phyloP scores from a whole-genome alignment of 2,329 filamentous ascomycete species.

The Penicillium sp. region DNA sequence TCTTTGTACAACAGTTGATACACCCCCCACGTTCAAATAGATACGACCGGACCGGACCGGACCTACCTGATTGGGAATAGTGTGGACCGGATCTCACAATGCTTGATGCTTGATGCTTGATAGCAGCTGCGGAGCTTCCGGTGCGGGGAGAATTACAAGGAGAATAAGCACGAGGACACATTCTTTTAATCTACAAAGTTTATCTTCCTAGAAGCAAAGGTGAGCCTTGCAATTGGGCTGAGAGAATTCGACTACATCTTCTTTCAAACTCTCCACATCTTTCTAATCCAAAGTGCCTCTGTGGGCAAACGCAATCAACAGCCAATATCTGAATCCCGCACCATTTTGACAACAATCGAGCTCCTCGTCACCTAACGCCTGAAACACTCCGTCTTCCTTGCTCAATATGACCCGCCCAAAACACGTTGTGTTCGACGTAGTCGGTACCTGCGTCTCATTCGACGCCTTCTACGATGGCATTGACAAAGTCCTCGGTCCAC shows the following conservation, averaged over 20 bases:
- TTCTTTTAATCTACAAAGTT: background rate
- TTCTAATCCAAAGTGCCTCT: background rate
- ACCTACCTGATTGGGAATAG: background rate
- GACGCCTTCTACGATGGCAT: slow-evolving; percentile 45
- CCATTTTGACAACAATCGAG: background rate
- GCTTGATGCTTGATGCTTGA: background rate
- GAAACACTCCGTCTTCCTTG: background rate
- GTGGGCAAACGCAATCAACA: background rate
- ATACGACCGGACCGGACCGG: slow-evolving; percentile 2
- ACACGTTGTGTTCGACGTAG: slow-evolving; percentile 55
- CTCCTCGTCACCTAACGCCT: background rate
- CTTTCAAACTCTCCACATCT: background rate
- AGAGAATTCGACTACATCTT: background rate
- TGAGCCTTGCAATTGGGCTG: background rate
- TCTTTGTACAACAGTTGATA: background rate
- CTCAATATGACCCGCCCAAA: slow-evolving; percentile 28
- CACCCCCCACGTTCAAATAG: background rate
- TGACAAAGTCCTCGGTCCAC: slow-evolving; percentile 38
- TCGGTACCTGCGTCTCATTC: slow-evolving; percentile 51
- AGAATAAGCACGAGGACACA: background rate
- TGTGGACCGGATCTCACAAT: background rate
- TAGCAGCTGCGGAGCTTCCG: background rate
- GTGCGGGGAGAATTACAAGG: background rate
- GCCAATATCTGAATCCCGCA: background rate
- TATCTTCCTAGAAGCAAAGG: background rate